Evolutionary conservation across 1,139 yeast genomes (phyloP), one percentile per base, ranked within the genome.

Genomic region (Pichia cactophila): DNA sequence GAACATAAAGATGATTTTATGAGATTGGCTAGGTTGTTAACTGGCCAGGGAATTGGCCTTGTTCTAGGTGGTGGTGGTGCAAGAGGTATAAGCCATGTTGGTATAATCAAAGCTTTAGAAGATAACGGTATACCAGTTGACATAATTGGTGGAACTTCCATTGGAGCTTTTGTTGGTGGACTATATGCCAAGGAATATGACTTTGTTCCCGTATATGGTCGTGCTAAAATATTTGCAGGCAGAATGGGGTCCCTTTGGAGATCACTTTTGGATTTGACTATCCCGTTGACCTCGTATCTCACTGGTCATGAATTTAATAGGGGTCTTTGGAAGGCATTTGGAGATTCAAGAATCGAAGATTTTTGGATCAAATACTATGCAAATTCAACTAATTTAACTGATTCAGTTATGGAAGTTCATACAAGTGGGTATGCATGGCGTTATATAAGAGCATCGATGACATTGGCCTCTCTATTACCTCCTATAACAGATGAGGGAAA

Each of bases 11-110:
- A 83, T 62, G 98, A 92, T 63, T 92, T 92, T 62, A 73, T 87
- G 65, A 74, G 98, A 50, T 69, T 92, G 36, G 98, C 98, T 0
- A 75, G 98, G 58, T 78, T 92, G 14, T 68, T 92, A 28, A 86
- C 97, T 0, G 95, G 96, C 16, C 89, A 89, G 63, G 96, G 96
- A 0, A 88, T 92, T 38, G 98, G 97, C 0, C 71, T 92, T 20
- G 97, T 92, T 3, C 72, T 92, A 9, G 98, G 98, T 4, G 98
- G 98, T 14, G 98, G 98, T 43, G 98, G 98, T 33, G 96, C 98
- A 0, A 75, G 98, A 58, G 98, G 98, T 1, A 76, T 92, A 16
- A 80, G 96, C 9, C 98, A 92, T 63, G 75, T 90, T 44, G 98
- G 98, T 7, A 84, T 92, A 4, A 80, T 92, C n/a, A 80, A 83